phyloP scores from a whole-genome alignment of 176 grass and related monocot genomes.

The Zoysia japonica region DNA sequence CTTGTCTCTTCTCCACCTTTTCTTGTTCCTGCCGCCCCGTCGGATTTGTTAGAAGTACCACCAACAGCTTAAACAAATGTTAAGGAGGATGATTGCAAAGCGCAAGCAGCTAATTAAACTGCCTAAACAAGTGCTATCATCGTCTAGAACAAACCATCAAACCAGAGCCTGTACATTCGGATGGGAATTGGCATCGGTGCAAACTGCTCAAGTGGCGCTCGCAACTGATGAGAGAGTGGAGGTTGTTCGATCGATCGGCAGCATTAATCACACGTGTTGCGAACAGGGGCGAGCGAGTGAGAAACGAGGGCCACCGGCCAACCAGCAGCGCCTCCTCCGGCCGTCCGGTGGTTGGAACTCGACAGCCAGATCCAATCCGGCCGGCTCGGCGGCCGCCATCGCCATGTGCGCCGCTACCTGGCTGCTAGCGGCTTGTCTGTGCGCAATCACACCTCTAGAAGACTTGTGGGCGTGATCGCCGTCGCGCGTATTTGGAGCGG shows the following conservation, averaged over 20 bases:
- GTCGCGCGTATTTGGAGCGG: no score
- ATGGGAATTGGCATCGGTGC: no score
- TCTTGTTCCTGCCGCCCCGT: not conserved
- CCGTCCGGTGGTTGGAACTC: no score
- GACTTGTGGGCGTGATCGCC: no score
- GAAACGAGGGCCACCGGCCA: no score
- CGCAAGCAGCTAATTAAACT: not conserved
- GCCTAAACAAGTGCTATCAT: no score
- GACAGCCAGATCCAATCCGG: constrained; percentile 10
- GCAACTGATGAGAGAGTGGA: no score
- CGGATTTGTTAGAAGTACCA: not conserved
- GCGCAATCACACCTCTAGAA: no score
- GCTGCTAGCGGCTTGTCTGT: not conserved
- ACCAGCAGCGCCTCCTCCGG: no score
- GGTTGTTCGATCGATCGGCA: not conserved
- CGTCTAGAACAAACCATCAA: no score
- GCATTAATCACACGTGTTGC: constrained; percentile 9
- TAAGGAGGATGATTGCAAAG: not conserved
- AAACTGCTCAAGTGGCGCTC: no score
- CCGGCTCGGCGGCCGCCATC: not conserved
- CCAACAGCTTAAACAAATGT: not conserved
- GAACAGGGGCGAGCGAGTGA: not conserved
- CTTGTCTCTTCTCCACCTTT: not conserved
- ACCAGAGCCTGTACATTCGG: no score
- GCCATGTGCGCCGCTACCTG: constrained; percentile 20